Evolutionary conservation across 306 rosid genomes (phyloP), one percentile per base, ranked within the genome.

Genomic region (Benincasa hispida): DNA sequence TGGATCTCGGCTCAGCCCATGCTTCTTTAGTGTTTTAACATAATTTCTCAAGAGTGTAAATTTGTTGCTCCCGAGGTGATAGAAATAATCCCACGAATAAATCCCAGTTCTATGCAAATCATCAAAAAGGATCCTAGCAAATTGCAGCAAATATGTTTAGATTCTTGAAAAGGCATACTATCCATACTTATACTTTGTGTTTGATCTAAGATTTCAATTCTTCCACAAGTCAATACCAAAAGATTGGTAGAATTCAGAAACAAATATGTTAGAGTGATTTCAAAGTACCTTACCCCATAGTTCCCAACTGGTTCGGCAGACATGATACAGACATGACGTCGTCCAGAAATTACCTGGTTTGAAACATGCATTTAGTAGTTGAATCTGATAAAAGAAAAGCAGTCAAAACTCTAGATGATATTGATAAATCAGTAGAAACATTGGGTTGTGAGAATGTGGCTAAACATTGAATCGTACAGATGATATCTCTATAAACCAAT

Each of bases 91-190:
- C 98, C 98, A 93, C 0, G 96, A 88, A 86, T 83, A 87, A 37
- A 93, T 93, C 39, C 98, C 96, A 14, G 92, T 93, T 85, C 88
- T 91, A 77, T 90, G 96, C 88, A 91, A 90, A 85, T 93, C 97
- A 70, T 93, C 96, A 15, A 93, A 93, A 74, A 84, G 63, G 48
- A 93, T 78, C 92, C 94, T 91, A 81, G 28, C 74, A 54, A 78
- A 56, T 27, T 35, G 73, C 48, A 42, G 25, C 39, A 53, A 75
- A 47, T 24, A 70, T 15, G 39, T 47, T 7, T 5, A 47, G n/a
- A 70, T 70, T 70, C 57, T 14, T 5, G 21, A 5, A 50, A 45
- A 45, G 17, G 51, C 18, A 45, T 45, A 13, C 18, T 17, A 45
- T 45, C 51, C 51, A 45, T 2, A 45, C 51, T 45, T 45, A 0